Conservation (phyloP, 768 basidiomycete genomes). For the Rhizopogon rudus region DNA sequence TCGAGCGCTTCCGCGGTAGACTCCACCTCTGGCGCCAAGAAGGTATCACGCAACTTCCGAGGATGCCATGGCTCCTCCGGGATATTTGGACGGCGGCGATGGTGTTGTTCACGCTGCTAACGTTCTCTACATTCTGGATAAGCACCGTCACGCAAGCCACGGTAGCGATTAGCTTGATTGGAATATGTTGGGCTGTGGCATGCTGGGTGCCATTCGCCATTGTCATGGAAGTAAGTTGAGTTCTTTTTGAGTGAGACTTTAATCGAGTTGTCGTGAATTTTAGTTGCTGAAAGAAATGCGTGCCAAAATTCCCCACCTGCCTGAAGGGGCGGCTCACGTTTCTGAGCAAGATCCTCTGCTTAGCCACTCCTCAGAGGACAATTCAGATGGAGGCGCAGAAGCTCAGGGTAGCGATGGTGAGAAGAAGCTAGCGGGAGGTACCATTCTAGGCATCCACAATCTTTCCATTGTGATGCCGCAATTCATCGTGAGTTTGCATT, state of each 20-base stretch:
- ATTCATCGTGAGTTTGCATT: conserved; percentile 63
- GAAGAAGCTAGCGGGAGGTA: conserved; percentile 70
- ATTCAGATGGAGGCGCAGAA: conserved; percentile 34
- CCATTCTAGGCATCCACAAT: conserved; percentile 92
- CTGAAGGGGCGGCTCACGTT: conserved; percentile 24
- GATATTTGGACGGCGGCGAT: conserved; percentile 93
- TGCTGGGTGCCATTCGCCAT: conserved; percentile 97
- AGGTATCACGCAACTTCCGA: conserved; percentile 72
- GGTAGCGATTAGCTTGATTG: conserved; percentile 75
- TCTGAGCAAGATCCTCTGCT: conserved; percentile 51
- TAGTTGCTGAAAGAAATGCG: conserved; percentile 75
- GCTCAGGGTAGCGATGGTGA: conserved; percentile 20
- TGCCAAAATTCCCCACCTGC: conserved; percentile 22
- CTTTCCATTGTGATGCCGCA: conserved; percentile 94
- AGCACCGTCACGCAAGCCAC: conserved; percentile 78
- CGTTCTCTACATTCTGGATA: conserved; percentile 85
- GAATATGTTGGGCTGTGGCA: conserved; percentile 96
- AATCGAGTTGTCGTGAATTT: not conserved
- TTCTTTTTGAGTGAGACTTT: conserved; percentile 23
- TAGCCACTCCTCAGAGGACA: conserved; percentile 45
- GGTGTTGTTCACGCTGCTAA: conserved; percentile 72
- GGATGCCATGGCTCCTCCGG: conserved; percentile 86
- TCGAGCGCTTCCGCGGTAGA: conserved; percentile 60
- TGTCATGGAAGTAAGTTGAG: conserved; percentile 85
- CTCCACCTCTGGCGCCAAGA: conserved; percentile 84